Conservation (phyloP, 257 asterid species). For the Striga asiatica region DNA sequence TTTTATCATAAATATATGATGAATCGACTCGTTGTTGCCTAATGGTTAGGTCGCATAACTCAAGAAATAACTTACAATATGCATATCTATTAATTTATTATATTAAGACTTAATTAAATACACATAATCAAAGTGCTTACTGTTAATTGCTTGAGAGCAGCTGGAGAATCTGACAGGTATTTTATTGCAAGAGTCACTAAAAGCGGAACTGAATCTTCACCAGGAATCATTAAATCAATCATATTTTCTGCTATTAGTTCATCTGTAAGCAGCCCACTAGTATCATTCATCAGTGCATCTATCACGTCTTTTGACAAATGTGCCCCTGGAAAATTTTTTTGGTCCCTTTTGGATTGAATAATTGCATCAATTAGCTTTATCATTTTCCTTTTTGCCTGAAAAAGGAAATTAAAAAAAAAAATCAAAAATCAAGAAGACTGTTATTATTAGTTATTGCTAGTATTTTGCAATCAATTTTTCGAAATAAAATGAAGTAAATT, state of each 20-base stretch:
- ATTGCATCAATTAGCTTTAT: constrained; percentile 50
- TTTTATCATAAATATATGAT: too few species aligned
- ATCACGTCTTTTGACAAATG: constrained; percentile 48
- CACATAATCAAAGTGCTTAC: too few species aligned
- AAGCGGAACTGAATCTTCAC: constrained; percentile 93
- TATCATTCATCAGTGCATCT: constrained; percentile 49
- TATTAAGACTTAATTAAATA: too few species aligned
- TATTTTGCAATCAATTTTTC: too few species aligned
- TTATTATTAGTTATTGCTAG: too few species aligned
- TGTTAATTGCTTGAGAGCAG: constrained; percentile 58
- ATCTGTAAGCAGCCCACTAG: constrained; percentile 45
- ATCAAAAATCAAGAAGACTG: too few species aligned
- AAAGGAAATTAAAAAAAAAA: neutral
- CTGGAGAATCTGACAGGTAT: constrained; percentile 69
- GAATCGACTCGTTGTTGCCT: too few species aligned
- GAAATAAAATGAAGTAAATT: too few species aligned
- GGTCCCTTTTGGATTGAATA: constrained; percentile 41
- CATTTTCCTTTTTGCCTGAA: constrained; percentile 75
- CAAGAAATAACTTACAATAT: too few species aligned
- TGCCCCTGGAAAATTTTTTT: neutral
- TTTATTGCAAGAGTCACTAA: constrained; percentile 75
- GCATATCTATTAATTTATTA: too few species aligned
- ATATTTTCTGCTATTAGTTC: constrained; percentile 72
- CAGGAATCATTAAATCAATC: constrained; percentile 87
- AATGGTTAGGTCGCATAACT: too few species aligned